Base-by-base conservation (phyloP, 139 green algal genomes). In the Trebouxia sp. region DNA sequence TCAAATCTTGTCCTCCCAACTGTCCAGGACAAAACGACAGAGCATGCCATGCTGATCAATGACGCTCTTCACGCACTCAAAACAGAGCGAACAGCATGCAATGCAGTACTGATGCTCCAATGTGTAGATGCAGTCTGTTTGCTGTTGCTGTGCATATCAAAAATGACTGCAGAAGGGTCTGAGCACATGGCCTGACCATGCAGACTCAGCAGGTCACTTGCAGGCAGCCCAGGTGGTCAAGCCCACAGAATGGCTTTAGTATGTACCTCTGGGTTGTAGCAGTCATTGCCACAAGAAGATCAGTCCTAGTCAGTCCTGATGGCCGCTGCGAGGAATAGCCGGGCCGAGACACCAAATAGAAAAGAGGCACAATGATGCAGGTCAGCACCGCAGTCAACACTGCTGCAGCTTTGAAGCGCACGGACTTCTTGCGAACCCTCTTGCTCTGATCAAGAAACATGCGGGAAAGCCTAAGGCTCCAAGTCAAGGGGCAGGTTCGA, bases 221-320 rank as follows among this genome's bases (percentile, higher is more conserved):
- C 22, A 42, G 30, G 5, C 26, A 24, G 28, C 56, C 14, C 8
- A 15, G 6, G 51, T 6, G 28, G 22, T 6, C 12, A n/a, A 39
- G 8, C 0, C 1, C 15, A 9, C 55, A 66, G n/a, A 10, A 39
- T 17, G 3, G 1, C 26, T 1, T 10, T 10, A 15, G n/a, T n/a
- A 14, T 4, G 39, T n/a, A 72, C 62, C 62, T 32, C 35, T 72
- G 62, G 11, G 62, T 72, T 32, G 62, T 72, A 30, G 12, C 62
- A 24, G 62, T 72, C 62, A 72, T 72, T 2, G 62, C 62, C 32
- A 72, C 62, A n/a, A 72, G 62, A 42, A 72, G 35, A 26, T 72
- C 62, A 43, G 32, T 72, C 11, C 62, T 42, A 35, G n/a, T 42
- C 62, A 72, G 62, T 30, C 8, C 62, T 22, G 62, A 6, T n/a